Evolutionary conservation across 176 grass and related monocot genomes (phyloP), one percentile per base, ranked within the genome.

Genomic region (Aegilops bicornis): DNA sequence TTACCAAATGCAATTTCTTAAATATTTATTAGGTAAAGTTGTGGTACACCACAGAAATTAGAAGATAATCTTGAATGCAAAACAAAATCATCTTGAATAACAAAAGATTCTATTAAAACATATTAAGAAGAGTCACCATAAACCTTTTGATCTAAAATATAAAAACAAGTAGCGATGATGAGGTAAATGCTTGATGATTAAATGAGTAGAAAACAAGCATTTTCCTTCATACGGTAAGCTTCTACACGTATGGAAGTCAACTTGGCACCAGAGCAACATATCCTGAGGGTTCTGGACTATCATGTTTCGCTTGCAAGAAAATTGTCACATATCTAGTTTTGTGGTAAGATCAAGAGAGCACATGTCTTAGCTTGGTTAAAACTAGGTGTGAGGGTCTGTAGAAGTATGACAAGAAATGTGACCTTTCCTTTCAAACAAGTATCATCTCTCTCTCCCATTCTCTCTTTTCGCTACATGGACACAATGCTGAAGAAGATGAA

Each of bases 21-120:
- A 64, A 81, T 81, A 30, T 64, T 31, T 76, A 82, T 82, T 82
- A 43, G 60, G 69, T 29, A 74, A 61, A 69, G 45, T 45, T n/a
- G 71, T 59, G 62, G 7, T 58, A 47, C 10, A 2, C 20, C 32
- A 39, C 8, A 62, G 58, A 22, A 73, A 64, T 77, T 33, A 52
- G 25, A 43, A 70, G 7, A 61, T 63, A 7, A 78, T 14, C 15
- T 29, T n/a, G 6, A 8, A 25, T 71, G 36, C 69, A 61, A 59
- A 79, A 16, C 54, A 36, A 12, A 24, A 40, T 52, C 30, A 72
- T 84, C 65, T 84, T 79, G 37, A 72, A 79, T n/a, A 79, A 37
- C 39, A 83, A 30, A 31, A 30, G 29, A 59, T 36, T 74, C 20
- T 10, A 81, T 45, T 74, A 8, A 50, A 78, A 63, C 2, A 52